Evolutionary conservation across 768 basidiomycete genomes (phyloP), one percentile per base, ranked within the genome.

Genomic region (Suillus sp.): DNA sequence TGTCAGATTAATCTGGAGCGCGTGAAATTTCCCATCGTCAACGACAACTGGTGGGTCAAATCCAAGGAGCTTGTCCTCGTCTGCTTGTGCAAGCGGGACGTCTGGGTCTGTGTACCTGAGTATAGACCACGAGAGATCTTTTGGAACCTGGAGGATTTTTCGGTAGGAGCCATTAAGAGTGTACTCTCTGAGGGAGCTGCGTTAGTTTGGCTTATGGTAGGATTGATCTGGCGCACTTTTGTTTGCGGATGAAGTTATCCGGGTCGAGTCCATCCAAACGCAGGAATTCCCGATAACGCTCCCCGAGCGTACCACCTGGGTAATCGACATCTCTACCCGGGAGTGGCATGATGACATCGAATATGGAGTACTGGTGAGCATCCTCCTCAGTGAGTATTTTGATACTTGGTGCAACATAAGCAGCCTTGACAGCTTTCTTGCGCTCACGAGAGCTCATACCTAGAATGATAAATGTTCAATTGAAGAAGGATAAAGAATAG

Each of bases 331-430:
- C 93, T 66, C 88, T 94, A 4, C 97, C 97, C 34, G 97, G 96
- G 22, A 99, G 79, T n/a, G 97, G 96, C 89, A 99, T 93, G 65
- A 99, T 86, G 62, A 99, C 92, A 75, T 99, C 96, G 70, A 94
- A 93, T 65, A 99, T 93, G 18, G 88, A 86, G 76, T 95, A 91
- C 62, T 90, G 86, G 69, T 86, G 80, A 53, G 95, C 75, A 72
- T 98, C 93, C 20, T 83, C 90, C 67, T 86, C 86, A 0, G 87
- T 87, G 60, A 99, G 76, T 3, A 87, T 86, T 76, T 91, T 94
- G 62, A 97, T 87, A 47, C 83, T 86, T 27, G 86, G 87, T 14
- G 90, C 74, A 53, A 84, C 79, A 22, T 54, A 40, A 25, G 38
- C 50, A 63, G 40, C 56, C 64, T 70, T 74, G 42, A 55, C 64